phyloP scores from a whole-genome alignment of 2,329 filamentous ascomycete species.

The Aspergillus sojae region DNA sequence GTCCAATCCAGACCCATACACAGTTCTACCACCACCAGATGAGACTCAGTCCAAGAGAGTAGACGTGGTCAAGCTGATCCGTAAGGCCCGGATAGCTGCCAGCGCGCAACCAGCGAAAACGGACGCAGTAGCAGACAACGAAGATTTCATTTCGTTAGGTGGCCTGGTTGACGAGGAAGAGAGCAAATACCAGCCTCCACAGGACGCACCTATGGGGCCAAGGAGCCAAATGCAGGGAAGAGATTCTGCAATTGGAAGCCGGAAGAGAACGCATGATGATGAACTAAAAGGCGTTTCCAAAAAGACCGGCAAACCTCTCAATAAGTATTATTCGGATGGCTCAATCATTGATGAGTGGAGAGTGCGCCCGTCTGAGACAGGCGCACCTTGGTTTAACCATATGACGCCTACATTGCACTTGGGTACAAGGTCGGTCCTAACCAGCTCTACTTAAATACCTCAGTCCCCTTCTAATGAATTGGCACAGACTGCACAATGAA shows the following conservation, averaged over 20 bases:
- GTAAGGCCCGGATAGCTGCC: constrained; percentile 76
- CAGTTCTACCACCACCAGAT: constrained; percentile 77
- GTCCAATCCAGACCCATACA: constrained; percentile 97
- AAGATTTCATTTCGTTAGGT: constrained; percentile 90
- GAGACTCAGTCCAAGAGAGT: constrained; percentile 73
- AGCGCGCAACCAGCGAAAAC: constrained; percentile 51
- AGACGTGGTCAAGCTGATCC: constrained; percentile 87
- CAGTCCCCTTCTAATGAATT: constrained; percentile 17
- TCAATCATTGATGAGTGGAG: constrained; percentile 58
- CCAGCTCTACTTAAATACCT: neutral
- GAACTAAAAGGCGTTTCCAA: constrained; percentile 63
- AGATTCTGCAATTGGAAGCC: constrained; percentile 59
- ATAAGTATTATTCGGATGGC: constrained; percentile 55
- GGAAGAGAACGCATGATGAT: constrained; percentile 76
- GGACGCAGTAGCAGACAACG: constrained; percentile 59
- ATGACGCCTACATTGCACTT: constrained; percentile 35
- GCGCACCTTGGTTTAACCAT: constrained; percentile 64
- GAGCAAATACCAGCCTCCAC: constrained; percentile 32
- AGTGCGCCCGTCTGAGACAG: constrained; percentile 41
- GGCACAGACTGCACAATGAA: constrained; percentile 79
- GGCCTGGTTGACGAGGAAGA: constrained; percentile 61
- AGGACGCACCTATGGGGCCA: constrained; percentile 42
- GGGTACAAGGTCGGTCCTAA: constrained; percentile 34
- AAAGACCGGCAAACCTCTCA: constrained; percentile 55
- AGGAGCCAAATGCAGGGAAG: constrained; percentile 30